Percentiles rank a stretch among this genome's conserved stretches.
Evolutionary conservation across 2,329 filamentous ascomycete species (phyloP).

Genomic region (Aphanocladium album): DNA sequence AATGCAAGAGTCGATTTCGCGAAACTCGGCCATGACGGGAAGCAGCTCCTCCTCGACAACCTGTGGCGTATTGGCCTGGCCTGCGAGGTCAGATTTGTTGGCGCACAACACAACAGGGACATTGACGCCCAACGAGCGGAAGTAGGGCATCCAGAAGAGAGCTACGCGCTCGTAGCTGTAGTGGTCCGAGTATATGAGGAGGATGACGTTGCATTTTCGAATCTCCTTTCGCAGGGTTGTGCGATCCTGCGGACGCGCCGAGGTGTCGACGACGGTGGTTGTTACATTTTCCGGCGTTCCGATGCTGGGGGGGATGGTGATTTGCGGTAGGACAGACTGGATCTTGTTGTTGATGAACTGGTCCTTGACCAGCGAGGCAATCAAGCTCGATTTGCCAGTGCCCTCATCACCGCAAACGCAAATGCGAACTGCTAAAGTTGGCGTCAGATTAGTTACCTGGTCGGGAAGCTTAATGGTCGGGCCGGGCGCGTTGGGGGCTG

Average conservation of each 20-base stretch:
- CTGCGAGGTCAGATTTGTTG: conserved; percentile 89
- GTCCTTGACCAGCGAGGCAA: conserved; percentile 94
- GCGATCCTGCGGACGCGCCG: conserved; percentile 87
- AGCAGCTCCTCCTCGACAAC: conserved; percentile 96
- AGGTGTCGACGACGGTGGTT: conserved; percentile 96
- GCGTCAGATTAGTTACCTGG: not conserved
- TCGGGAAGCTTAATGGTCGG: not conserved
- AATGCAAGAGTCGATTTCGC: conserved; percentile 98
- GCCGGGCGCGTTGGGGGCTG: not conserved
- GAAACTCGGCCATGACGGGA: conserved; percentile 96
- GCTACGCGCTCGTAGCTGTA: conserved; percentile 98
- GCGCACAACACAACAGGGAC: conserved; percentile 94
- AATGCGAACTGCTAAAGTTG: conserved; percentile 64
- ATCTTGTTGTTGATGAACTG: conserved; percentile 96
- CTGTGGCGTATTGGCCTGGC: conserved; percentile 70
- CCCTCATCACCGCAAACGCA: conserved; percentile 96
- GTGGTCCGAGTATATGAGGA: conserved; percentile 95
- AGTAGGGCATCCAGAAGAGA: conserved; percentile 97
- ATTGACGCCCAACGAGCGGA: conserved; percentile 95
- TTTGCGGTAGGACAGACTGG: conserved; percentile 86
- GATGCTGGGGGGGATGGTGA: conserved; percentile 89
- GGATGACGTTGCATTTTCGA: conserved; percentile 92
- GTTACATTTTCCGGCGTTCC: conserved; percentile 95
- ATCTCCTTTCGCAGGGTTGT: conserved; percentile 89
- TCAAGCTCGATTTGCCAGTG: conserved; percentile 89